Percentiles rank a stretch among this genome's conserved stretches.
phyloP scores from a whole-genome alignment of 1,284 basidiomycete species.

The Austroboletus rostrupii region DNA sequence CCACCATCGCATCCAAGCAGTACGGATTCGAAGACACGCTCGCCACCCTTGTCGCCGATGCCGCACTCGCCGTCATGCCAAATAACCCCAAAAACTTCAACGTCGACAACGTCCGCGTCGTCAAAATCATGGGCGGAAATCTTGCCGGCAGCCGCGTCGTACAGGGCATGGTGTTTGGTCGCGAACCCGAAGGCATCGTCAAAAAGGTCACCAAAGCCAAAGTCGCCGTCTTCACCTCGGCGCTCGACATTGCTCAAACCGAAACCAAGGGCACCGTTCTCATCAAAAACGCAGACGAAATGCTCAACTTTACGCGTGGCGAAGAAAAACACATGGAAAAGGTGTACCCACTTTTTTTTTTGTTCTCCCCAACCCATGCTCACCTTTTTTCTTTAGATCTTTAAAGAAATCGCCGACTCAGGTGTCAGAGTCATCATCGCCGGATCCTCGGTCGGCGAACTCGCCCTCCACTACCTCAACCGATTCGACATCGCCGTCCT shows the following conservation, averaged over 20 bases:
- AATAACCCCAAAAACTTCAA: slow-evolving; percentile 88
- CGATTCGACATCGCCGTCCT: slow-evolving; percentile 91
- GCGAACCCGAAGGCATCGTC: slow-evolving; percentile 88
- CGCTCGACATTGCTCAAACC: slow-evolving; percentile 91
- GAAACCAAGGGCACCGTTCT: slow-evolving; percentile 99
- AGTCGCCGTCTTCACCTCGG: slow-evolving; percentile 92
- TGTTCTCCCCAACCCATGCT: not conserved
- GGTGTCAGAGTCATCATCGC: slow-evolving; percentile 94
- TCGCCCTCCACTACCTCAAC: slow-evolving; percentile 97
- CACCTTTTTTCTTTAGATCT: slow-evolving; percentile 57
- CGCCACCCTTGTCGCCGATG: slow-evolving; percentile 86
- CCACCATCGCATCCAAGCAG: slow-evolving; percentile 95
- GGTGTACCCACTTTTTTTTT: slow-evolving; percentile 38
- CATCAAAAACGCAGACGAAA: slow-evolving; percentile 93
- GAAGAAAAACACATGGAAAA: slow-evolving; percentile 96
- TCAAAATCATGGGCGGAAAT: slow-evolving; percentile 97
- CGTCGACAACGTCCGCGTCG: slow-evolving; percentile 96
- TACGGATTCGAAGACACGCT: slow-evolving; percentile 90
- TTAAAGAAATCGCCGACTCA: slow-evolving; percentile 96
- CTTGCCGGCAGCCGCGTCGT: slow-evolving; percentile 84
- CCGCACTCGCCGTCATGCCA: slow-evolving; percentile 88
- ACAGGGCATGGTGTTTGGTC: slow-evolving; percentile 96
- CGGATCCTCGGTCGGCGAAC: slow-evolving; percentile 90
- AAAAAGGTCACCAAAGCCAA: slow-evolving; percentile 83
- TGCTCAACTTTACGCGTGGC: slow-evolving; percentile 93